Conservation (phyloP, 495 filamentous ascomycete genomes). For the Penicillium arizonense region DNA sequence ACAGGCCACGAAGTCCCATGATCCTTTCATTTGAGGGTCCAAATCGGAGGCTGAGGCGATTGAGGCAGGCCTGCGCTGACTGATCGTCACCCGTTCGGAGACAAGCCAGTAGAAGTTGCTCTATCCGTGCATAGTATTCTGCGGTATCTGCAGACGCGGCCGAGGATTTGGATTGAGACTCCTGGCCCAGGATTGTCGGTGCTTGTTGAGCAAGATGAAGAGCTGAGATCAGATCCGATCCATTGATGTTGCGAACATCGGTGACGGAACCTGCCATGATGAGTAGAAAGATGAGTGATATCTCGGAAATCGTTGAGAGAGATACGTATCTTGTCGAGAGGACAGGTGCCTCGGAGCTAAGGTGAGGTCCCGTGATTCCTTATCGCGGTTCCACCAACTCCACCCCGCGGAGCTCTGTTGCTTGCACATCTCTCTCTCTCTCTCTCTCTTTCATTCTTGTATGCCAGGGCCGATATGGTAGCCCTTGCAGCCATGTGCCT, state of each 20-base stretch:
- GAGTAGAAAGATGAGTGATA: not conserved
- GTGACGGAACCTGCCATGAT: conserved; percentile 18
- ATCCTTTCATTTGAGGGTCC: conserved; percentile 78
- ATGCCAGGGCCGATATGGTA: not conserved
- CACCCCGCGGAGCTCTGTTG: conserved; percentile 10
- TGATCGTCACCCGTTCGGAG: conserved; percentile 82
- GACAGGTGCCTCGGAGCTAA: not conserved
- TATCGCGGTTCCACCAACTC: conserved; percentile 16
- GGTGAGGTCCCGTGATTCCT: conserved; percentile 25
- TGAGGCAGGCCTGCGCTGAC: conserved; percentile 71
- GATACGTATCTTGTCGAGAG: not conserved
- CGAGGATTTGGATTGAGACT: conserved; percentile 45
- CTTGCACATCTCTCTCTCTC: not conserved
- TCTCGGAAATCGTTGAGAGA: not conserved
- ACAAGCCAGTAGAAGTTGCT: conserved; percentile 81
- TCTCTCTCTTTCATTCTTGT: not conserved
- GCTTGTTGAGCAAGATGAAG: conserved; percentile 78
- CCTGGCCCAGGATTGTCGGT: conserved; percentile 58
- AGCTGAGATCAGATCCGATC: conserved; percentile 48
- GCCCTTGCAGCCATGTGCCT: not conserved
- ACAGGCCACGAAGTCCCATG: conserved; percentile 75
- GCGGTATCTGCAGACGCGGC: conserved; percentile 54
- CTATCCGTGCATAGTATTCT: conserved; percentile 77
- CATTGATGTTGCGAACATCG: conserved; percentile 19
- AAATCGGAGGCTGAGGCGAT: conserved; percentile 73